Evolutionary conservation across 2,329 filamentous ascomycete genomes (phyloP).

Genomic region (Metarhizium brunneum): DNA sequence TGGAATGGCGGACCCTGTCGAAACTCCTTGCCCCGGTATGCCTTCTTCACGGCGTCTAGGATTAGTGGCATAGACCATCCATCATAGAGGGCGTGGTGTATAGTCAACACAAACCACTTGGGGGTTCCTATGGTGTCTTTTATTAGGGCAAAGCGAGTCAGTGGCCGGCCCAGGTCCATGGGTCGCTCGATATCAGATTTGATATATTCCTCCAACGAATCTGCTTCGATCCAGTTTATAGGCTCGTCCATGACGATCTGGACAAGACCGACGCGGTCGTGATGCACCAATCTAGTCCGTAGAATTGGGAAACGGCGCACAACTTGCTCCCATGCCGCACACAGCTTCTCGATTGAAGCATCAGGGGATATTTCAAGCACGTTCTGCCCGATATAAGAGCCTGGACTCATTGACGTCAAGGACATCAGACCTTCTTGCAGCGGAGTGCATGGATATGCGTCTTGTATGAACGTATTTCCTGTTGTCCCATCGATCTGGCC

Average conservation of each 20-base stretch:
- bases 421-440: slow-evolving; percentile 30
- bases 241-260: slow-evolving; percentile 32
- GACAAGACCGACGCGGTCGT: slow-evolving; percentile 27
- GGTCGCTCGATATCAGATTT: slow-evolving; percentile 24
- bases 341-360: slow-evolving; percentile 4
- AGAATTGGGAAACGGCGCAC: slow-evolving; percentile 20
- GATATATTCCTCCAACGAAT: slow-evolving; percentile 25
- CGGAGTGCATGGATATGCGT: slow-evolving; percentile 28
- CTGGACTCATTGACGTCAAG: slow-evolving; percentile 19
- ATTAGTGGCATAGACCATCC: slow-evolving; percentile 35
- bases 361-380: slow-evolving; percentile 8
- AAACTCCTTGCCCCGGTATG: background rate
- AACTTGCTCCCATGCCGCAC: slow-evolving; percentile 7
- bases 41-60: slow-evolving; percentile 19
- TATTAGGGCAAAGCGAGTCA: slow-evolving; percentile 32
- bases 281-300: slow-evolving; percentile 34
- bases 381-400: slow-evolving; percentile 22
- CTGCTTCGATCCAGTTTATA: slow-evolving; percentile 16
- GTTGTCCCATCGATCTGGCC: background rate
- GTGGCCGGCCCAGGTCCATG: slow-evolving; percentile 28
- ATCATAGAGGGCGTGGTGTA: slow-evolving; percentile 44
- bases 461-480: slow-evolving; percentile 11
- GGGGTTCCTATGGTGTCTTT: slow-evolving; percentile 17
- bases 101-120: slow-evolving; percentile 29
- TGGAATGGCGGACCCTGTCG: slow-evolving; percentile 22